These are phyloP conservation scores for Collybia sp. DNA, from an alignment of 768 basidiomycete genomes.

Conservation along the genomic window DNA sequence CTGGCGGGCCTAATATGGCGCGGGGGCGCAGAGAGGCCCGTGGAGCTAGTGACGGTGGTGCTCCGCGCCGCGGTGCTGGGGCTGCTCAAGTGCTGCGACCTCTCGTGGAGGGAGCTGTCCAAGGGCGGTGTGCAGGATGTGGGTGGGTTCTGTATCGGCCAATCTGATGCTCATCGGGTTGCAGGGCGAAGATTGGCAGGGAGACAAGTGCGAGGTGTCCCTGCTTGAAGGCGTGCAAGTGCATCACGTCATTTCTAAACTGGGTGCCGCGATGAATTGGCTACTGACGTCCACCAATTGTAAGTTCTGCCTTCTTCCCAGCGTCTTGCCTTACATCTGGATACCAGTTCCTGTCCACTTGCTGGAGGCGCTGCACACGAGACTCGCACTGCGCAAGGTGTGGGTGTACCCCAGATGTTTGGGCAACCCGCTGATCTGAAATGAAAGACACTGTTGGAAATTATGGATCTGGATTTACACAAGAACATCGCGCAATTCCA, in stretches of 20 bases:
- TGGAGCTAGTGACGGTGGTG: slow-evolving; percentile 62
- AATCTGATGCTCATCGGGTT: slow-evolving; percentile 5
- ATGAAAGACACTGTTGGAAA: slow-evolving; percentile 41
- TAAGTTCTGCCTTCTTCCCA: slow-evolving; percentile 12
- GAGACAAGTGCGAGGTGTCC: slow-evolving; percentile 82
- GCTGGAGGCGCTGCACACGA: slow-evolving; percentile 45
- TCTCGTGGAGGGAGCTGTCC: slow-evolving; percentile 79
- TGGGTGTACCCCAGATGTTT: not conserved
- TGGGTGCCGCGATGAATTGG: slow-evolving; percentile 66
- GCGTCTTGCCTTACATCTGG: too few relatives aligned
- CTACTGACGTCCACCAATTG: slow-evolving; percentile 41
- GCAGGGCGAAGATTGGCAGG: slow-evolving; percentile 85
- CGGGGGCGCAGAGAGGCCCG: slow-evolving; percentile 44
- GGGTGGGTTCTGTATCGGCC: slow-evolving; percentile 22
- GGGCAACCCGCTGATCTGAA: slow-evolving; percentile 1
- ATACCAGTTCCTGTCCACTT: slow-evolving; percentile 39
- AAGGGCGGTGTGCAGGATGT: slow-evolving; percentile 77
- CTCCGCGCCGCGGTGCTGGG: slow-evolving; percentile 65
- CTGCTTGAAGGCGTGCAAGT: slow-evolving; percentile 63
- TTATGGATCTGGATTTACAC: slow-evolving; percentile 38
- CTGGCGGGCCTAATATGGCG: slow-evolving; percentile 14
- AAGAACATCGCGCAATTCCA: slow-evolving; percentile 31
- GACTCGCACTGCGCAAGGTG: slow-evolving; percentile 60
- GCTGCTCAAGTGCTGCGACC: slow-evolving; percentile 75
- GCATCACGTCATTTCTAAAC: slow-evolving; percentile 41